Conservation (phyloP, 176 grass and related monocot species). For the Typha latifolia region DNA sequence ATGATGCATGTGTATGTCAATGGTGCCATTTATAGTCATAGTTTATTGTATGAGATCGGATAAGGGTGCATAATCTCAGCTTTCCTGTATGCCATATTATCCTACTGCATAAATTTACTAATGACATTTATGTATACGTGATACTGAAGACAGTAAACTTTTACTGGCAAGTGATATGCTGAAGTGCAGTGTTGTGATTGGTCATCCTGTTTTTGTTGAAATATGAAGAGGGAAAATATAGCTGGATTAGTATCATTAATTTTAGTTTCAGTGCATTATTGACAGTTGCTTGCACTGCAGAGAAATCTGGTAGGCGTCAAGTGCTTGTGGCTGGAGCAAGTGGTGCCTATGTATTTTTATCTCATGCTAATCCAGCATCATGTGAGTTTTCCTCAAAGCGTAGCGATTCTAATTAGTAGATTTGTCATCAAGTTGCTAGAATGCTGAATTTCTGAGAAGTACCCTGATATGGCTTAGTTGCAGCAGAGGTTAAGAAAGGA, state of each 20-base stretch:
- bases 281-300: slow-evolving; percentile 7
- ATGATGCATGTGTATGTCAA: too few relatives aligned
- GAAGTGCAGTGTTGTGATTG: too few relatives aligned
- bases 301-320: slow-evolving; percentile 32
- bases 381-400: slow-evolving; percentile 40
- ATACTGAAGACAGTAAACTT: too few relatives aligned
- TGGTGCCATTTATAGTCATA: too few relatives aligned
- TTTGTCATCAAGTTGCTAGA: slow-evolving; percentile 22
- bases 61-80: too few relatives aligned
- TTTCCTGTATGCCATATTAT: too few relatives aligned
- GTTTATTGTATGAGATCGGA: too few relatives aligned
- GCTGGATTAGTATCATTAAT: background rate
- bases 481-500: slow-evolving; percentile 88
- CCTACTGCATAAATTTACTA: too few relatives aligned
- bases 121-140: too few relatives aligned
- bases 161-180: too few relatives aligned
- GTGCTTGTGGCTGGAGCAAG: slow-evolving; percentile 47
- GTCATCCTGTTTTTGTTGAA: too few relatives aligned
- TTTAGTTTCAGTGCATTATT: background rate
- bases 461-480: slow-evolving; percentile 82
- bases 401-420: background rate
- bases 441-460: slow-evolving; percentile 51
- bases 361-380: slow-evolving; percentile 36
- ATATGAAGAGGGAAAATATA: too few relatives aligned
- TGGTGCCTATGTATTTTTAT: slow-evolving; percentile 23